Evolutionary conservation across 768 basidiomycete species (phyloP).

Genomic region (Crepidotus variabilis): DNA sequence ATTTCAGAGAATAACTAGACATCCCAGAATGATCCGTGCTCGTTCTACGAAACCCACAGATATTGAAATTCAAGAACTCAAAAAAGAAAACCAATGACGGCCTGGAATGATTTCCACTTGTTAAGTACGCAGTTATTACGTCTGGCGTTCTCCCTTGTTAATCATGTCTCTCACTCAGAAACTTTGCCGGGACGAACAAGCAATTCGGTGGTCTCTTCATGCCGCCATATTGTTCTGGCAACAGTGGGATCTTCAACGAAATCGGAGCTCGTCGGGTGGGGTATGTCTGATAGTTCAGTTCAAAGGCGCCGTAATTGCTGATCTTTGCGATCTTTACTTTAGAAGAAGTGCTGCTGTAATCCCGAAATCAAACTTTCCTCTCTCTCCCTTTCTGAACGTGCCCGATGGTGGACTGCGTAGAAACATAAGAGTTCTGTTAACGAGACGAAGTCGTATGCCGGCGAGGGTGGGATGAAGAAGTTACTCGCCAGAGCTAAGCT

Average conservation of each 20-base stretch:
- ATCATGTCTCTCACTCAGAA: constrained; percentile 41
- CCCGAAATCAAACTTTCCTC: too few relatives aligned
- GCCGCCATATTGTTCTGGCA: constrained; percentile 92
- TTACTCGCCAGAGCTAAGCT: constrained; percentile 58
- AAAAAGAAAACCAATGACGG: too few relatives aligned
- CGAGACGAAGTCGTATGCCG: constrained; percentile 73
- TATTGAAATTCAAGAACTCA: too few relatives aligned
- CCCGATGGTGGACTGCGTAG: constrained; percentile 55
- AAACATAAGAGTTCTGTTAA: constrained; percentile 41
- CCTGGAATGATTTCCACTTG: constrained; percentile 91
- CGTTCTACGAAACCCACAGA: too few relatives aligned
- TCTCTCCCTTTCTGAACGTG: too few relatives aligned
- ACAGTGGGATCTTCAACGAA: constrained; percentile 94
- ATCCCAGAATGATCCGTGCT: too few relatives aligned
- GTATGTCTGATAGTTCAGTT: too few relatives aligned
- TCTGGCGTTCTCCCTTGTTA: constrained; percentile 6
- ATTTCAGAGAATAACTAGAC: too few relatives aligned
- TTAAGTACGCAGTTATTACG: constrained; percentile 54
- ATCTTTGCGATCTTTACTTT: too few relatives aligned
- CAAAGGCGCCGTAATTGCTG: too few relatives aligned
- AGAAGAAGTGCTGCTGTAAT: too few relatives aligned
- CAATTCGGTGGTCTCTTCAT: constrained; percentile 92
- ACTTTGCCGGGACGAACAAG: constrained; percentile 78
- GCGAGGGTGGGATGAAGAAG: constrained; percentile 77
- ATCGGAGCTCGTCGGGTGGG: constrained; percentile 95